Evolutionary conservation across 164 flowering plant species (phyloP), one percentile per base, ranked within the genome.

Genomic region (Tetrastigma voinierianum): DNA sequence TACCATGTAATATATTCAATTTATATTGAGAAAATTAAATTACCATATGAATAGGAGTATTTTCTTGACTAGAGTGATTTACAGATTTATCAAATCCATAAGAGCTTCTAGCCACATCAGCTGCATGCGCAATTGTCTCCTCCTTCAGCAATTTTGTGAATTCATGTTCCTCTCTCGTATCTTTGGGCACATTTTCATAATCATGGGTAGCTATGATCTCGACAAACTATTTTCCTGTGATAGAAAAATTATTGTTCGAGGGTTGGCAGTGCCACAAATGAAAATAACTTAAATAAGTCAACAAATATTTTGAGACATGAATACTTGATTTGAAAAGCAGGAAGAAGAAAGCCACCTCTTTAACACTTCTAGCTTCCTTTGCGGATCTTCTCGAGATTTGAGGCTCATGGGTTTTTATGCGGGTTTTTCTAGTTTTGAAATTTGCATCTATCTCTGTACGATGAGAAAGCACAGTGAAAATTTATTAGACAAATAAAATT

Each of bases 321-420:
- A 57, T 18, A 57, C 8, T 14, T 8, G 16, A n/a, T n/a, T n/a
- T 49, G 52, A 47, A 55, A 47, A 43, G n/a, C 3, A 23, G 32
- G 17, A 1, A 18, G 59, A 20, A 4, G 6, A 15, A 62, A 32
- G 90, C 61, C 71, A 94, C 96, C 74, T 86, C 51, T 77, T 89
- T 21, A 77, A 80, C 49, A 95, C 48, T 69, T 95, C 92, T 32
- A 76, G 80, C 79, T 88, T 95, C 65, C 98, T 68, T 76, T 77
- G 44, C 95, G 79, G 24, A 95, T 95, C 81, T 89, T 91, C 77
- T 89, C 74, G 90, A 57, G 47, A 95, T 72, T 1, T 94, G 90
- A 43, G 96, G 89, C n/a, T n/a, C 63, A 95, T 81, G 9, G 98
- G 88, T 75, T 92, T 95, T 56, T 82, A 84, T 32, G 89, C 86